Evolutionary conservation across 306 rosid species (phyloP).

Genomic region (Casuarina cunninghamiana): DNA sequence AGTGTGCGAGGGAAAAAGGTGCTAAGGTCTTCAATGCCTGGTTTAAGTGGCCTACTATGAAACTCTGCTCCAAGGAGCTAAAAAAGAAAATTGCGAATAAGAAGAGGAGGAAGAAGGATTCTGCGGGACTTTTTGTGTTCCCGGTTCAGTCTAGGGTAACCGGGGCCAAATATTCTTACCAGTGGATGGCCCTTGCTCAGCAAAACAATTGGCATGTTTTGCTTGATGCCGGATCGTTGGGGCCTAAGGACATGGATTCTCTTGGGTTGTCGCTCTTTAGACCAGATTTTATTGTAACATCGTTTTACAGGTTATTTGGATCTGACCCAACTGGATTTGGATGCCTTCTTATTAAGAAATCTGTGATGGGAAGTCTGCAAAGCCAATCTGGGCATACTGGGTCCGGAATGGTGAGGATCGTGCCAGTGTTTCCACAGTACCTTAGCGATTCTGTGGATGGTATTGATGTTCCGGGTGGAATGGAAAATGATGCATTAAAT

Average conservation of each 20-base stretch:
- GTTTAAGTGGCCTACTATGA: conserved; percentile 97
- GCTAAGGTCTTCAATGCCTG: conserved; percentile 86
- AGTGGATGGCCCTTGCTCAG: conserved; percentile 97
- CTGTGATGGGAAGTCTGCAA: conserved; percentile 83
- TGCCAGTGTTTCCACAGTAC: conserved; percentile 85
- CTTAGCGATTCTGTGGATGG: conserved; percentile 86
- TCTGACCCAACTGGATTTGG: conserved; percentile 99
- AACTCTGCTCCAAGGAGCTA: conserved; percentile 88
- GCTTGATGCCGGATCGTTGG: conserved; percentile 94
- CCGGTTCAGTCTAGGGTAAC: conserved; percentile 97
- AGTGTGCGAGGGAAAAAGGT: conserved; percentile 87
- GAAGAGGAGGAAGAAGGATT: conserved; percentile 90
- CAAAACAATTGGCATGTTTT: conserved; percentile 98
- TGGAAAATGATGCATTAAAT: conserved; percentile 54
- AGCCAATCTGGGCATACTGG: conserved; percentile 87
- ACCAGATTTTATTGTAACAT: conserved; percentile 91
- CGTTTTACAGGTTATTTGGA: conserved; percentile 95
- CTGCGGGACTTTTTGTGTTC: conserved; percentile 93
- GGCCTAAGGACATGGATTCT: conserved; percentile 98
- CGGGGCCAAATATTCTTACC: conserved; percentile 92
- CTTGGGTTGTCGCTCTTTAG: conserved; percentile 92
- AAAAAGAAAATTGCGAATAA: conserved; percentile 82
- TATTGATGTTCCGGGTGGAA: conserved; percentile 64
- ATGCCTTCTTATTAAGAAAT: conserved; percentile 88
- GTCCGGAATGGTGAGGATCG: conserved; percentile 95